phyloP scores from a whole-genome alignment of 1,284 basidiomycete species.

The Chondrostereum purpureum region DNA sequence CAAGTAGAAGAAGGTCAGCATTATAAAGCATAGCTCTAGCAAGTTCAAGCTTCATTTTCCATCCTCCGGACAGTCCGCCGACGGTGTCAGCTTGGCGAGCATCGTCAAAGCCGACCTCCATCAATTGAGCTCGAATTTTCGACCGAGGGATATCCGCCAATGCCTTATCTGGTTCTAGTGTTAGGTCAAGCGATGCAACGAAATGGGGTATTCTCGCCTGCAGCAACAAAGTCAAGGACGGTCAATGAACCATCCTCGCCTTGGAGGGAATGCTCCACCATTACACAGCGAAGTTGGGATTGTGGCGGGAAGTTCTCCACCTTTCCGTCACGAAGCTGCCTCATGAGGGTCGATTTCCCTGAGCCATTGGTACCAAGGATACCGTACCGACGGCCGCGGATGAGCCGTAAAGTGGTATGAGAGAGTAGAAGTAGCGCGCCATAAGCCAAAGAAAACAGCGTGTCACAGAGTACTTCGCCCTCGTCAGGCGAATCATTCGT shows the following conservation, averaged over 20 bases:
- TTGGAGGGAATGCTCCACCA: slow-evolving; percentile 96
- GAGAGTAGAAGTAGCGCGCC: slow-evolving; percentile 93
- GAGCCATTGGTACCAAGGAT: slow-evolving; percentile 95
- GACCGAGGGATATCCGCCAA: slow-evolving; percentile 52
- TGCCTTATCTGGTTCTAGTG: slow-evolving; percentile 60
- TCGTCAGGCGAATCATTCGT: slow-evolving; percentile 55
- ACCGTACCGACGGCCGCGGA: slow-evolving; percentile 91
- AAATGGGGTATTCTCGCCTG: slow-evolving; percentile 42
- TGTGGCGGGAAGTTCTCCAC: slow-evolving; percentile 95
- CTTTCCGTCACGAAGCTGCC: slow-evolving; percentile 91
- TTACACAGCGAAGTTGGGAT: slow-evolving; percentile 80
- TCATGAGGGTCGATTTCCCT: slow-evolving; percentile 95
- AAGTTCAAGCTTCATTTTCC: slow-evolving; percentile 98
- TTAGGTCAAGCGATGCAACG: slow-evolving; percentile 2
- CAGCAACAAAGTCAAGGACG: slow-evolving; percentile 85
- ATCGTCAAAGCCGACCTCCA: slow-evolving; percentile 90
- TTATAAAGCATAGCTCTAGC: slow-evolving; percentile 95
- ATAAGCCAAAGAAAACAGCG: slow-evolving; percentile 94
- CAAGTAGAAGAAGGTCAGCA: slow-evolving; percentile 88
- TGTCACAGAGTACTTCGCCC: slow-evolving; percentile 86
- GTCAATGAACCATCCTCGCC: slow-evolving; percentile 81
- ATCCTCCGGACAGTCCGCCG: slow-evolving; percentile 91
- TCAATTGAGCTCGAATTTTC: slow-evolving; percentile 73
- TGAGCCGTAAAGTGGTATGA: slow-evolving; percentile 87
- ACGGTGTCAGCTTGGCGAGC: slow-evolving; percentile 82